Evolutionary conservation across 139 green algal genomes (phyloP), one percentile per base, ranked within the genome.

Genomic region (Picochlorum sp.): DNA sequence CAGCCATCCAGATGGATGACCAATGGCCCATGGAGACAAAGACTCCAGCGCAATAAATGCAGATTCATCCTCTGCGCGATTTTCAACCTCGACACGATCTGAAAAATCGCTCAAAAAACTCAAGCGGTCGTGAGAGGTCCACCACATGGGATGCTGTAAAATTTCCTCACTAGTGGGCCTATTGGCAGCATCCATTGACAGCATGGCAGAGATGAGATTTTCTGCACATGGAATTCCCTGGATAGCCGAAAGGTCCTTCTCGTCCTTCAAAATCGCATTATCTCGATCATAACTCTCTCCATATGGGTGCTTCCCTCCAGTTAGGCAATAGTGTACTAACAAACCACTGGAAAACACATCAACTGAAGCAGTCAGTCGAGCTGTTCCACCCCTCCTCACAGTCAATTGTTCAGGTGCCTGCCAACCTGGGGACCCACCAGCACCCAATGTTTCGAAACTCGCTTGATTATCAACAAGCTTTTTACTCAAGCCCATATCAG

Each of bases 401-500:
- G 68, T 51, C 45, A 99, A 83, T 73, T 95, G 87, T 83, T 99
- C 94, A 2, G 92, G 94, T 2, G 94, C 90, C 76, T 96, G 91
- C 94, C 94, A 99, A n/a, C 94, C 94, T 30, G 76, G 85, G 74
- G 77, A 95, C 68, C 93, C 92, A 21, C 83, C 85, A 78, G 79
- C 47, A 57, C 81, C 84, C 23, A 83, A 66, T 52, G 69, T 89
- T 63, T 91, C 84, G 47, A 96, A 96, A 49, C 72, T 85, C 55
- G 72, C 81, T 75, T 91, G 85, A 57, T 96, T 86, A 6, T 77
- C 71, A 21, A 86, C 71, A 34, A 98, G 77, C 50, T 84, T 85
- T 71, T 92, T 93, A 81, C 78, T 83, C 23, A 98, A 83, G 3
- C 94, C 94, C 94, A 99, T 99, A 79, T 99, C 94, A 1, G 79